These are phyloP conservation scores for Parafenestella ontariensis DNA, from an alignment of 2,329 filamentous ascomycete genomes.

Conservation along the genomic window DNA sequence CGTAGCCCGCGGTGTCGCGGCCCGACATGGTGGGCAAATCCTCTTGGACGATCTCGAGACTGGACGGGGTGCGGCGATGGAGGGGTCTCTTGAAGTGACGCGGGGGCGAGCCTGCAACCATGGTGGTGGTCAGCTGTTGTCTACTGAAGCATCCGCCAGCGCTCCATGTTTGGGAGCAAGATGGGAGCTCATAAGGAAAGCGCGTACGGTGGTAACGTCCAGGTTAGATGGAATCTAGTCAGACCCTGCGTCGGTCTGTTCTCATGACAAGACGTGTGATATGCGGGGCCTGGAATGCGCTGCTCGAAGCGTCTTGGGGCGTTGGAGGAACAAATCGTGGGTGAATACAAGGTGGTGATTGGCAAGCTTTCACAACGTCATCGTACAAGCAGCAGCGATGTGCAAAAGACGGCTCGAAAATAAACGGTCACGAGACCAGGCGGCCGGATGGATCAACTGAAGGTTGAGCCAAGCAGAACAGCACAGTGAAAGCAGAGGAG, in stretches of 20 bases:
- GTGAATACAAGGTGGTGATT: constrained; percentile 39
- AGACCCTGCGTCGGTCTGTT: constrained; percentile 23
- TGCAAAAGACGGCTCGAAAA: not conserved
- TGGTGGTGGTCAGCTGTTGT: constrained; percentile 35
- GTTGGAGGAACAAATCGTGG: constrained; percentile 28
- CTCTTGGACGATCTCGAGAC: constrained; percentile 40
- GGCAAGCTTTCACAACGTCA: constrained; percentile 32
- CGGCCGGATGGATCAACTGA: not conserved
- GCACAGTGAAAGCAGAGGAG: not conserved
- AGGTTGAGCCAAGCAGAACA: not conserved
- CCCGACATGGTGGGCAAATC: constrained; percentile 39
- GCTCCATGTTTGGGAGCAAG: constrained; percentile 12
- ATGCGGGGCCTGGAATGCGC: constrained; percentile 11
- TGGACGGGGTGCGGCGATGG: constrained; percentile 41
- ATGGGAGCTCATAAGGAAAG: constrained; percentile 14
- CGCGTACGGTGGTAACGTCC: constrained; percentile 27
- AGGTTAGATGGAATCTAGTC: constrained; percentile 16
- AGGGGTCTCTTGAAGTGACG: constrained; percentile 26
- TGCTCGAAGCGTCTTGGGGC: constrained; percentile 2
- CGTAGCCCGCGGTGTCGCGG: constrained; percentile 17
- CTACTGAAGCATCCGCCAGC: constrained; percentile 1
- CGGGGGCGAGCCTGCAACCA: constrained; percentile 41
- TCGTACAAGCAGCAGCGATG: constrained; percentile 9
- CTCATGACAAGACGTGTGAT: constrained; percentile 37
- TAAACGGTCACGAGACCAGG: constrained; percentile 14